A percentile compares a stretch with the other conserved stretches of the same genome.
These are phyloP conservation scores for Paratinospora sagittata DNA, from an alignment of 164 flowering plant species.

Conservation along the genomic window DNA sequence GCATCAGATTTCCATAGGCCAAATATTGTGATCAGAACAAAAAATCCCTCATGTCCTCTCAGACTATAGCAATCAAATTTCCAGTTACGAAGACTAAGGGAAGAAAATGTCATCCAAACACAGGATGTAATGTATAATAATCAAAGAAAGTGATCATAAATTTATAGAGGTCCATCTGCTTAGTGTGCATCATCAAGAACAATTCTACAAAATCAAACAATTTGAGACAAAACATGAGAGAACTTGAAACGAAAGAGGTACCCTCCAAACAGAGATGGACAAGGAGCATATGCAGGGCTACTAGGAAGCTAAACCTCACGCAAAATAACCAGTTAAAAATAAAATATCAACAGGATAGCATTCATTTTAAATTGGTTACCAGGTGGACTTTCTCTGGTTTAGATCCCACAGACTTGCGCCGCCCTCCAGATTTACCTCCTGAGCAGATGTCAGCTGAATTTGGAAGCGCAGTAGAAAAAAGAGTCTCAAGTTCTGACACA, in stretches of 20 bases:
- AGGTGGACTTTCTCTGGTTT: conserved; percentile 76
- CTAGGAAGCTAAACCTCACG: background rate
- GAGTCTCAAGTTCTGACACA: conserved; percentile 84
- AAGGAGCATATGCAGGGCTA: background rate
- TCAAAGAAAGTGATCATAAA: background rate
- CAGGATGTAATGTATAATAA: background rate
- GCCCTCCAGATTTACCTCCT: conserved; percentile 54
- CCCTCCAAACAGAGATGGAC: background rate
- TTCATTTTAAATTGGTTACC: conserved; percentile 35
- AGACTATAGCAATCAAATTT: background rate
- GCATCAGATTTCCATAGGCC: background rate
- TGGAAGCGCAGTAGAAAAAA: conserved; percentile 77
- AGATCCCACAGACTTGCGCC: conserved; percentile 73
- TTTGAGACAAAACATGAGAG: too few species aligned
- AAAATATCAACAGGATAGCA: background rate
- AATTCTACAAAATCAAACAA: too few species aligned
- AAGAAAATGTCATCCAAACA: background rate
- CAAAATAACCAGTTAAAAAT: background rate
- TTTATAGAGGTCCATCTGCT: background rate
- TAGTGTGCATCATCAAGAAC: background rate
- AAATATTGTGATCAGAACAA: background rate
- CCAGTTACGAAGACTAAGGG: background rate
- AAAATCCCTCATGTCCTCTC: background rate
- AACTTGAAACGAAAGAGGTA: too few species aligned
- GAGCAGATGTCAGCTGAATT: conserved; percentile 44